Evolutionary conservation across 2,329 filamentous ascomycete genomes (phyloP), one percentile per base, ranked within the genome.

Genomic region (Claviceps africana): DNA sequence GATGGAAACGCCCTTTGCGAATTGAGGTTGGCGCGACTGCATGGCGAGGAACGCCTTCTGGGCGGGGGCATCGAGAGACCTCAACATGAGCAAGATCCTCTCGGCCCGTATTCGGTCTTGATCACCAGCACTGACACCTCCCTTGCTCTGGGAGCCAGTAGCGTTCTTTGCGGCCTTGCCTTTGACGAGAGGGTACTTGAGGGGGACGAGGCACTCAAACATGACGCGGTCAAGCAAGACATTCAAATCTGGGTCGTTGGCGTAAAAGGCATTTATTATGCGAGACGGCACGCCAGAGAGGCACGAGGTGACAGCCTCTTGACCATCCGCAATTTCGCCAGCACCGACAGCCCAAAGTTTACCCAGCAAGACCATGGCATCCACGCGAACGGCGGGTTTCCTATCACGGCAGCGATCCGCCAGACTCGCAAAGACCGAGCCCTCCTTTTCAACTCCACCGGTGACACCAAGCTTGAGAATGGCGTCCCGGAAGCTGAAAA

Each of bases 321-420:
- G 85, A 15, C 87, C 88, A 50, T 85, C 81, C 25, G 87, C 82
- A 59, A 98, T 86, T 60, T 95, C 90, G 19, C 88, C 87, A 19
- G 84, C 81, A 13, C 88, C 91, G 19, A 94, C 90, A n/a, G 88
- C 90, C 93, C 93, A 98, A 30, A 97, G 82, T 56, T 83, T 87
- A 11, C 81, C 87, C 1, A 97, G 72, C 9, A 94, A 75, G 49
- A 82, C 84, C 79, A 95, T 95, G 25, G 88, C 90, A 60, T 91
- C 88, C 40, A 86, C 82, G 53, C 91, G 86, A 11, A 98, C 87
- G 43, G 79, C 74, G 15, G 83, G 79, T 64, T 85, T 91, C 56
- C 85, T 84, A 69, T 98, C 94, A 59, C 90, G 88, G 58, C 88
- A 88, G 57, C 93, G 81, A 62, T 96, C 89, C 30, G 88, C 87